These are phyloP conservation scores for Nymphaea thermarum DNA, from an alignment of 164 flowering plant genomes.

Conservation along the genomic window DNA sequence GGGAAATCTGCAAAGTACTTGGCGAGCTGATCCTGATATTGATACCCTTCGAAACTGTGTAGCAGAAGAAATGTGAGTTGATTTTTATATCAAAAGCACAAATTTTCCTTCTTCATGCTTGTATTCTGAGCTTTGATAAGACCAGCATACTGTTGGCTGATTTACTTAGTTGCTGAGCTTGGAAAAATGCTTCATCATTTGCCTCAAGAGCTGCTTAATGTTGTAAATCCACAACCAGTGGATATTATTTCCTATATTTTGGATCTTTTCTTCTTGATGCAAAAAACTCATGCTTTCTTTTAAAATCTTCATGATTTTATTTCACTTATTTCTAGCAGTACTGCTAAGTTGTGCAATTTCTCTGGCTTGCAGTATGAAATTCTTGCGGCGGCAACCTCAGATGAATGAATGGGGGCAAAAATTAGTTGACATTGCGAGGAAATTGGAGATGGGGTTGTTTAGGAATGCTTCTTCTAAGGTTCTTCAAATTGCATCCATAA, in stretches of 20 bases:
- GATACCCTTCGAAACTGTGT: slow-evolving; percentile 27
- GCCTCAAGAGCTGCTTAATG: background rate
- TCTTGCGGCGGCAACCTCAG: slow-evolving; percentile 9
- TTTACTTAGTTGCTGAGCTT: background rate
- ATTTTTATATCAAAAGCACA: background rate
- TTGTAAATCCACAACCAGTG: background rate
- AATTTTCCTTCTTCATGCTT: no score
- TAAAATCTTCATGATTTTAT: background rate
- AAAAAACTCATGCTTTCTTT: background rate
- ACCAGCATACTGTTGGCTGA: no score
- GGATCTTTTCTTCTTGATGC: background rate
- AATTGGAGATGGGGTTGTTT: slow-evolving; percentile 60
- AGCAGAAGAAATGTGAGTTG: slow-evolving; percentile 56
- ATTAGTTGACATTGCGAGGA: slow-evolving; percentile 48
- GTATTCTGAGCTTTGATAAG: no score
- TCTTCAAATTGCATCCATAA: background rate
- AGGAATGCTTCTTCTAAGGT: slow-evolving; percentile 56
- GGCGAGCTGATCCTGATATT: slow-evolving; percentile 36
- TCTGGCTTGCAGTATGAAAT: slow-evolving; percentile 6
- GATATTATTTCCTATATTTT: background rate
- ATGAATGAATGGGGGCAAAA: slow-evolving; percentile 16
- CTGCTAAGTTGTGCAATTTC: background rate
- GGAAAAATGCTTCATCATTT: background rate
- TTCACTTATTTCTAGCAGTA: background rate
- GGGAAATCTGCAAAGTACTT: slow-evolving; percentile 14